These are phyloP conservation scores for Yamadazyma friedrichii DNA, from an alignment of 1,139 yeast genomes.

Conservation along the genomic window DNA sequence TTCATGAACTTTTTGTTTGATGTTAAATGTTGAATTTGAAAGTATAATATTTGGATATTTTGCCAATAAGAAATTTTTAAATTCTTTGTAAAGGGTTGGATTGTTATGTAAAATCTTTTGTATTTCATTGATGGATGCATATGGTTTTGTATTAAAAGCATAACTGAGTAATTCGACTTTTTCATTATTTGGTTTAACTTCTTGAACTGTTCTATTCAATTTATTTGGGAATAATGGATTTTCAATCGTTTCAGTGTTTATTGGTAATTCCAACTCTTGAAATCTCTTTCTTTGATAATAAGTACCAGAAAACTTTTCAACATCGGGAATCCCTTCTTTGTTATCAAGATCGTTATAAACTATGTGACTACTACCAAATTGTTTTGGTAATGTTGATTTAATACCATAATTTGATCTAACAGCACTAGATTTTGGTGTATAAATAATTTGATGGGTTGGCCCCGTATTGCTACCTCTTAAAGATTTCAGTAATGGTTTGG, in stretches of 20 bases:
- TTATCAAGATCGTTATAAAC: slow-evolving; percentile 47
- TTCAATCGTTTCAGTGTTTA: slow-evolving; percentile 30
- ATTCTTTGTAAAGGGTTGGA: slow-evolving; percentile 32
- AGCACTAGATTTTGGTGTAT: slow-evolving; percentile 45
- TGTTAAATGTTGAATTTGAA: slow-evolving; percentile 18
- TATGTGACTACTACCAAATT: slow-evolving; percentile 42
- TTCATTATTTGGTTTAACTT: slow-evolving; percentile 15
- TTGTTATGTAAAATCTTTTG: slow-evolving; percentile 28
- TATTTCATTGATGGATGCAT: slow-evolving; percentile 27
- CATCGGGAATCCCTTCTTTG: slow-evolving; percentile 46
- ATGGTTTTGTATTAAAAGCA: slow-evolving; percentile 32
- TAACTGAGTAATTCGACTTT: slow-evolving; percentile 18
- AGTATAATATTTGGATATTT: slow-evolving; percentile 35
- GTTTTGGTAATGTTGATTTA: slow-evolving; percentile 44
- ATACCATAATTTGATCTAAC: slow-evolving; percentile 44
- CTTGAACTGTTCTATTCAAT: slow-evolving; percentile 17
- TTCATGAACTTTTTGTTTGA: slow-evolving; percentile 25
- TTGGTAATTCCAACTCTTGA: slow-evolving; percentile 42
- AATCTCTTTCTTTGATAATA: slow-evolving; percentile 40
- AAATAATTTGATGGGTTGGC: slow-evolving; percentile 47
- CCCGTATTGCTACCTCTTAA: slow-evolving; percentile 31
- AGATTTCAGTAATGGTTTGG: slow-evolving; percentile 36
- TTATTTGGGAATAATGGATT: slow-evolving; percentile 36
- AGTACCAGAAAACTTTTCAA: slow-evolving; percentile 43
- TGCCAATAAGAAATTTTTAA: slow-evolving; percentile 33